These are phyloP conservation scores for Mycena capillaripes DNA, from an alignment of 768 basidiomycete species.

Conservation along the genomic window DNA sequence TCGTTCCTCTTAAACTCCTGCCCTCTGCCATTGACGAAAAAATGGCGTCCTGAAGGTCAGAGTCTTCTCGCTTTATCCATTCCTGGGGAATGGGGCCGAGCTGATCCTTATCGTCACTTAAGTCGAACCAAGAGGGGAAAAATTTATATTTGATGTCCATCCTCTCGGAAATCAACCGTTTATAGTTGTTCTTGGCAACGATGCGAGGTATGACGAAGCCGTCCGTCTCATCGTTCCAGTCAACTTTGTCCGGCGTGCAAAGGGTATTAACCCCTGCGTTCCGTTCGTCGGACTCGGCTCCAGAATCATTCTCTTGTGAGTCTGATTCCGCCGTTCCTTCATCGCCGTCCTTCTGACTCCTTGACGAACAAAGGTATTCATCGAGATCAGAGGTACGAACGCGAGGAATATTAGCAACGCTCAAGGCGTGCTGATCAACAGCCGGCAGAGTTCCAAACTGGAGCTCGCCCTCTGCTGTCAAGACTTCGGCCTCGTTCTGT, in stretches of 20 bases:
- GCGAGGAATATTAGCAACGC: not conserved
- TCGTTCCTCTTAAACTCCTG: no score
- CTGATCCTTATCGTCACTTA: conserved; percentile 1
- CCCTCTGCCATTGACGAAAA: not conserved
- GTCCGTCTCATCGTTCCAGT: not conserved
- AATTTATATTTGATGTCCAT: not conserved
- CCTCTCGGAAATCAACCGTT: not conserved
- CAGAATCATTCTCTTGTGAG: not conserved
- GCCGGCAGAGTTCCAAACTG: not conserved
- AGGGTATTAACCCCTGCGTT: not conserved
- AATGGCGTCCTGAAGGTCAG: not conserved
- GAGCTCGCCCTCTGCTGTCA: not conserved
- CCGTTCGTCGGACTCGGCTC: no score
- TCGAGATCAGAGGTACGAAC: not conserved
- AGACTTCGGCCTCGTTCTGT: not conserved
- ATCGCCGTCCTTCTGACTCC: not conserved
- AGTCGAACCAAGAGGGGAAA: conserved; percentile 9
- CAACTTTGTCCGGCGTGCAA: not conserved
- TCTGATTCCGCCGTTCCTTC: not conserved
- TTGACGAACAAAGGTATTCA: not conserved
- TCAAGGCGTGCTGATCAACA: not conserved
- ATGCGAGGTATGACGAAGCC: not conserved
- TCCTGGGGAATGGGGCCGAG: not conserved
- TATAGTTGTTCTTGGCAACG: not conserved
- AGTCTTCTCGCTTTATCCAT: not conserved